Percentiles rank a stretch among this genome's conserved stretches.
Evolutionary conservation across 2,329 filamentous ascomycete species (phyloP).

Genomic region (Claviceps sp.): DNA sequence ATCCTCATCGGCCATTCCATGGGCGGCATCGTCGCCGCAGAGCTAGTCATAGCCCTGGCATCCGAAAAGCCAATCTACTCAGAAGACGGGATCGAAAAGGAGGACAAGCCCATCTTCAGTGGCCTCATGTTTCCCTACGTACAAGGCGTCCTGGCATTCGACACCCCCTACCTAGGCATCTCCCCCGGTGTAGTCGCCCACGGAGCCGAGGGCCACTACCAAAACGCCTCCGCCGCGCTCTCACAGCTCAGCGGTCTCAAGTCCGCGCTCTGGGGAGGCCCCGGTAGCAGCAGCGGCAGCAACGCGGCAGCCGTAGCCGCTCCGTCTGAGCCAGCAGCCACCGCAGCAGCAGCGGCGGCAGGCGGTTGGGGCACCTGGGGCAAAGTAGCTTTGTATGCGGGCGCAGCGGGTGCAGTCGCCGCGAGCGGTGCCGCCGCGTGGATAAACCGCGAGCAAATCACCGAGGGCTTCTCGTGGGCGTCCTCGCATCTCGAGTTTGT

Average conservation of each 20-base stretch:
- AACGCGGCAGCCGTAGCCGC: not conserved
- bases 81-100: constrained; percentile 27
- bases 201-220: constrained; percentile 76
- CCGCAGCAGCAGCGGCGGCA: not conserved
- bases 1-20: constrained; percentile 80
- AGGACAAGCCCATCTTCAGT: constrained; percentile 27
- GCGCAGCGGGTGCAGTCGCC: constrained; percentile 68
- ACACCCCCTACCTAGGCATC: constrained; percentile 83
- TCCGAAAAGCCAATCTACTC: constrained; percentile 41
- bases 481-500: constrained; percentile 89
- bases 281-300: constrained; percentile 5
- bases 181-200: constrained; percentile 73
- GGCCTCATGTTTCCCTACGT: constrained; percentile 86
- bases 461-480: constrained; percentile 66
- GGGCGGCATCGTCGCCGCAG: constrained; percentile 89
- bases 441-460: constrained; percentile 68
- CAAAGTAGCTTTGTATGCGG: constrained; percentile 73
- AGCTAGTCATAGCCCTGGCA: constrained; percentile 63
- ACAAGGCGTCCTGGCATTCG: constrained; percentile 80
- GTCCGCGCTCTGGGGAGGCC: constrained; percentile 46
- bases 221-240: constrained; percentile 55
- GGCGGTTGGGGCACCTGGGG: constrained; percentile 66
- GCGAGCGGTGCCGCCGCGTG: constrained; percentile 79
- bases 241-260: constrained; percentile 51
- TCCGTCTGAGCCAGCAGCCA: not conserved